Percentiles rank a stretch among this genome's conserved stretches.
Evolutionary conservation across 345 rosid genomes (phyloP).

Genomic region (Arabidopsis thaliana): DNA sequence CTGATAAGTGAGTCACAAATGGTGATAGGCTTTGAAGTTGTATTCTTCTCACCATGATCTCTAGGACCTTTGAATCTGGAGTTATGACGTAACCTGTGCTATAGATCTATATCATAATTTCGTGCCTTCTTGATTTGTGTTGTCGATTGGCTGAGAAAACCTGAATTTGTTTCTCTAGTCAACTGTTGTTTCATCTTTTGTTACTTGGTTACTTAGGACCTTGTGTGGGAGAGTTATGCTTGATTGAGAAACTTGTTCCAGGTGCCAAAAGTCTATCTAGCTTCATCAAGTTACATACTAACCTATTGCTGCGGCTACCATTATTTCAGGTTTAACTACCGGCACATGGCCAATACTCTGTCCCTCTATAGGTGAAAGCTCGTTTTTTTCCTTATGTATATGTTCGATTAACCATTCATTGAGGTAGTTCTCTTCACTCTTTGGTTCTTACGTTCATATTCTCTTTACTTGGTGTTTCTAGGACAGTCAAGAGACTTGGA

Average conservation of each 20-base stretch:
- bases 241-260: slow-evolving; percentile 13
- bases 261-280: background rate
- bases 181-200: background rate
- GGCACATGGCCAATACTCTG: slow-evolving; percentile 96
- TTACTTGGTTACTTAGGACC: background rate
- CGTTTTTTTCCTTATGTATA: background rate
- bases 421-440: background rate
- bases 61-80: no score
- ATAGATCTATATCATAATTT: no score
- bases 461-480: slow-evolving; percentile 46
- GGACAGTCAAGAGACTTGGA: slow-evolving; percentile 96
- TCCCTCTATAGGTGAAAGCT: slow-evolving; percentile 82
- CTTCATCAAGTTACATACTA: slow-evolving; percentile 17
- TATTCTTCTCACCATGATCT: no score
- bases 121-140: background rate
- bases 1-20: slow-evolving; percentile 2
- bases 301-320: slow-evolving; percentile 27
- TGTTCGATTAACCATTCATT: background rate
- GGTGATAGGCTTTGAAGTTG: background rate
- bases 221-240: slow-evolving; percentile 4
- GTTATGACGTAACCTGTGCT: no score
- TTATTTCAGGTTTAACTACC: slow-evolving; percentile 88
- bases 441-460: slow-evolving; percentile 14
- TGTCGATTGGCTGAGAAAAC: background rate
- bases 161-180: background rate